phyloP scores from a whole-genome alignment of 208 protist genomes.

The Trypanosoma scelopori region DNA sequence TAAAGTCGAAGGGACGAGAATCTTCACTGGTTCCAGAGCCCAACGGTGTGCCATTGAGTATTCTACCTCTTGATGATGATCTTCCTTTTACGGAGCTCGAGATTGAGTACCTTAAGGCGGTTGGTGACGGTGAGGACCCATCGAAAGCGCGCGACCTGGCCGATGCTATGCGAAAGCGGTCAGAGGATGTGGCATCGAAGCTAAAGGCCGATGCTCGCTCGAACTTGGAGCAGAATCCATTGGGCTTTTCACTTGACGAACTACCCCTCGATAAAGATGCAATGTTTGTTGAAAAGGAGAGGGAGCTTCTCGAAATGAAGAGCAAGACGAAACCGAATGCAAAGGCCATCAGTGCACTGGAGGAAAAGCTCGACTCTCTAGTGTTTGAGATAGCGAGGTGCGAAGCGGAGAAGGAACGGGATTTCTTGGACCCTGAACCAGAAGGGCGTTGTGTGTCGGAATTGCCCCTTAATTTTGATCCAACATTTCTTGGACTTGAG shows the following conservation, averaged over 20 bases:
- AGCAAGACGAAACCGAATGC: constrained; percentile 34
- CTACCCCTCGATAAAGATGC: constrained; percentile 69
- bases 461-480: constrained; percentile 59
- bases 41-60: constrained; percentile 51
- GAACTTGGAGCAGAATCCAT: constrained; percentile 47
- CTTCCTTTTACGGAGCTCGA: constrained; percentile 71
- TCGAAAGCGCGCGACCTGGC: constrained; percentile 45
- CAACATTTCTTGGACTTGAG: constrained; percentile 63
- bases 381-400: constrained; percentile 57
- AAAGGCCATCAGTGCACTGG: constrained; percentile 35
- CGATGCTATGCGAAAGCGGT: constrained; percentile 69
- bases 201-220: constrained; percentile 59
- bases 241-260: constrained; percentile 51
- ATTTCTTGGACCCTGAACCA: constrained; percentile 67
- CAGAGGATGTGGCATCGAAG: constrained; percentile 58
- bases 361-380: constrained; percentile 50
- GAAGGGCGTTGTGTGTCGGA: constrained; percentile 53
- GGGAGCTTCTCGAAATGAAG: constrained; percentile 49
- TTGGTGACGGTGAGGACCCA: constrained; percentile 50
- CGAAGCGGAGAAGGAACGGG: constrained; percentile 52
- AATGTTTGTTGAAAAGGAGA: constrained; percentile 51
- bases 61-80: constrained; percentile 71
- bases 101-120: constrained; percentile 52
- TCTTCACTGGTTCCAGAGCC: constrained; percentile 37
- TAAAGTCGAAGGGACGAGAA: constrained; percentile 49